Percentiles rank a stretch among this genome's conserved stretches.
phyloP scores from a whole-genome alignment of 208 protist species.

The Strigomonas culicis region DNA sequence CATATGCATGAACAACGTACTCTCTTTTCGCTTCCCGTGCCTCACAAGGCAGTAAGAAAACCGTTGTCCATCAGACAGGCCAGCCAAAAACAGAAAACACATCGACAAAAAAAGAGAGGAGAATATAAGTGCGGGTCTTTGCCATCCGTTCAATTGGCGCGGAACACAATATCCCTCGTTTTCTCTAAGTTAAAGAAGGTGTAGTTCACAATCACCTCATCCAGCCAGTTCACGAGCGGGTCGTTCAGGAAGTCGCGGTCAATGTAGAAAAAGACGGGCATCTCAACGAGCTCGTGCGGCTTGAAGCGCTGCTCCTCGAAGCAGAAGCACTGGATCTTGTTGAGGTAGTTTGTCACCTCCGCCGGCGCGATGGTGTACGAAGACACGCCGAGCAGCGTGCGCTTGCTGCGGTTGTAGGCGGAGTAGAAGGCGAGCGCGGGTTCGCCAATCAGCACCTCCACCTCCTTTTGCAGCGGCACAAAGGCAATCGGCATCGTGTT shows the following conservation, averaged over 20 bases:
- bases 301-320: constrained; percentile 95
- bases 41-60: no score
- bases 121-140: constrained; percentile 7
- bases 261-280: constrained; percentile 98
- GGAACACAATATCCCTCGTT: constrained; percentile 83
- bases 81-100: not conserved
- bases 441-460: constrained; percentile 89
- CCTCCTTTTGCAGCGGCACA: constrained; percentile 87
- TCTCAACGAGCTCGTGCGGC: constrained; percentile 94
- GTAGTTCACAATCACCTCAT: constrained; percentile 89
- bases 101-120: constrained; percentile 8
- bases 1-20: no score
- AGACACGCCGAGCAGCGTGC: constrained; percentile 81
- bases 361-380: constrained; percentile 90
- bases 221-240: constrained; percentile 78
- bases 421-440: constrained; percentile 88
- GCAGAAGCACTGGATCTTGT: constrained; percentile 98
- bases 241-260: constrained; percentile 94
- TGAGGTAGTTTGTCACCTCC: constrained; percentile 93
- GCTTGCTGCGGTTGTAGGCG: constrained; percentile 87
- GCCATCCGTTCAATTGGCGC: constrained; percentile 32
- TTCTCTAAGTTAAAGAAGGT: constrained; percentile 91
- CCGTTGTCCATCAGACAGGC: no score
- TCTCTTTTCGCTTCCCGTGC: no score
- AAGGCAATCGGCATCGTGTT: constrained; percentile 91